Evolutionary conservation across 805 yeast genomes (phyloP), one percentile per base, ranked within the genome.

Genomic region (Isabelozyma gotoi): DNA sequence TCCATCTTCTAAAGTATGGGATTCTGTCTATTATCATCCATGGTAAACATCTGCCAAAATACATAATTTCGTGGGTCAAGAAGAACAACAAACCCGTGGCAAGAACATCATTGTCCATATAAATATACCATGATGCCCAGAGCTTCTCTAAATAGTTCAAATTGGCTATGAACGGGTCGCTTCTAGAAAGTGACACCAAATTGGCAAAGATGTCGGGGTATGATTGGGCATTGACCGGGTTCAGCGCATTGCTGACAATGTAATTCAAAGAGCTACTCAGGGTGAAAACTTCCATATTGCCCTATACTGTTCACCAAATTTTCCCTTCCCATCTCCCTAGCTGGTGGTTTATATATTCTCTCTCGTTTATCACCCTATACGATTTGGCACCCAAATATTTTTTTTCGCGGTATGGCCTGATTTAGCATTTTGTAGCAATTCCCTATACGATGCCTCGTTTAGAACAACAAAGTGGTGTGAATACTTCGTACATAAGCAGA

Each of bases 71-170:
- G 67, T 92, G 99, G 43, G 88, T 71, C 33, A 77, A 57, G 63
- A 92, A 88, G 59, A 90, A 84, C 64, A 92, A 68, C 37, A 90
- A 64, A 4, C 98, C 99, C 1, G 98, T 92, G 41, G 98, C 97
- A 48, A 92, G 75, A 27, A 86, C 75, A 66, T 92, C 99, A 65
- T 92, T 92, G 54, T 81, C 78, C 77, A 90, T 78, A 68, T 82
- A 90, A 46, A 81, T 72, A 71, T 90, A 92, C 81, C 88, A 92
- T 17, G 89, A 71, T 10, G 95, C 96, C 99, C 99, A 92, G 44
- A 81, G 60, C 50, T 77, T 77, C 64, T 92, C 97, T 35, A 83
- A 34, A 18, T 69, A 41, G 55, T 68, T 78, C 48, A 82, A 65
- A 19, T 58, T 54, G 2, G 53, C 52, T 18, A 73, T 40, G 20